Evolutionary conservation across 2,329 filamentous ascomycete species (phyloP), one percentile per base, ranked within the genome.

Genomic region (Hymenoscyphus linearis): DNA sequence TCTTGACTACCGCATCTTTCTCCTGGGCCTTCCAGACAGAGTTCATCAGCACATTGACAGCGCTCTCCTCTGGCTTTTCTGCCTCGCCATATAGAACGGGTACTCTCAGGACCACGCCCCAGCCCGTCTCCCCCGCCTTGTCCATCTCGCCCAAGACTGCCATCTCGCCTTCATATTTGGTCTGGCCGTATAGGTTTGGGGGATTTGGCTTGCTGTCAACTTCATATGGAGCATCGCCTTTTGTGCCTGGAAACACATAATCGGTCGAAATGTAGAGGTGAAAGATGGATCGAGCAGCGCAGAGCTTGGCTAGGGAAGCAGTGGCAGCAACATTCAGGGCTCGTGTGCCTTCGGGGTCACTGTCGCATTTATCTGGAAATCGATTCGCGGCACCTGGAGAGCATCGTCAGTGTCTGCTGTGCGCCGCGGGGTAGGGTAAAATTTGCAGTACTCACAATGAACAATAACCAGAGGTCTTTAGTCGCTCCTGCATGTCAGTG

Each of bases 201-300:
- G 92, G 91, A 1, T 78, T 78, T 0, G 90, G 84, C 10, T 77
- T 70, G 1, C 86, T 82, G 62, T 85, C 80, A 0, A 81, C 78
- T 68, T 87, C 85, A 74, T 96, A 96, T 0, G 92, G 93, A 4
- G 92, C 92, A 60, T 96, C 88, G n/a, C 92, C 91, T 1, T 81
- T 82, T 40, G 77, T 79, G 16, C 89, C 89, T 0, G 88, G 78
- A 72, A 93, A 93, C 57, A 93, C 89, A 70, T 93, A 93, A 75
- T 93, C 89, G 55, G 89, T 93, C 9, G 88, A 91, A 68, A 93
- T 90, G 76, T 92, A 93, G 71, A 92, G 83, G 35, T 91, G 77
- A 56, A 91, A 74, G 58, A 85, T 82, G 47, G 76, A 82, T 68
- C 85, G 83, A 31, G 79, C 72, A 0, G 85, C 82, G 58, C 89